Evolutionary conservation across 1,284 basidiomycete genomes (phyloP).

Genomic region (Thecaphora thlaspeos): DNA sequence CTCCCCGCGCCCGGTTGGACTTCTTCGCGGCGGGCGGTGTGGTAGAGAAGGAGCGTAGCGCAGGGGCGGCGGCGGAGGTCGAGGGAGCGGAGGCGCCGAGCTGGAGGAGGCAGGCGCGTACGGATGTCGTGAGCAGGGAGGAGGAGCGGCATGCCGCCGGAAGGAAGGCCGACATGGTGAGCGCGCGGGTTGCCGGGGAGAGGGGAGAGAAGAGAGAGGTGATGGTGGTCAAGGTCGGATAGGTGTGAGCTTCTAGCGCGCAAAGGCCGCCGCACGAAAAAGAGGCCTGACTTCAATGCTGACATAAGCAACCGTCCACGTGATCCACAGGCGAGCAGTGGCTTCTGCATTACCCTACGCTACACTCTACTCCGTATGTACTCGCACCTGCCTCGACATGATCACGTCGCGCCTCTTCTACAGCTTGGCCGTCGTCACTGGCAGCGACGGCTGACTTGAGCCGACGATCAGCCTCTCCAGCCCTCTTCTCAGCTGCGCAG

Average conservation of each 20-base stretch:
- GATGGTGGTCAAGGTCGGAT: too few relatives aligned
- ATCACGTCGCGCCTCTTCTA: not conserved
- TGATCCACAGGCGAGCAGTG: too few relatives aligned
- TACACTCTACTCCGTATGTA: too few relatives aligned
- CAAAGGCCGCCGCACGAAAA: too few relatives aligned
- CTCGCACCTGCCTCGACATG: too few relatives aligned
- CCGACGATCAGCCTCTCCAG: not conserved
- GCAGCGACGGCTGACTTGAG: too few relatives aligned
- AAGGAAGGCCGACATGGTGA: not conserved
- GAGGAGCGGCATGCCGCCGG: not conserved
- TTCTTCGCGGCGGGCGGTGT: conserved; percentile 26
- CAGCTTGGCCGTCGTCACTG: not conserved
- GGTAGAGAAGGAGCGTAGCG: conserved; percentile 22
- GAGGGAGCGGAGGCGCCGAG: not conserved
- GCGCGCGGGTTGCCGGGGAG: not conserved
- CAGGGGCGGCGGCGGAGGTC: not conserved
- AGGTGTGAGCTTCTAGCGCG: too few relatives aligned
- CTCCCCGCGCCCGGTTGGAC: conserved; percentile 37
- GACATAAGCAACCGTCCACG: too few relatives aligned
- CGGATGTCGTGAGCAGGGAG: not conserved
- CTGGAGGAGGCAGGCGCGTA: not conserved
- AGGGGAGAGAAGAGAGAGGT: too few relatives aligned
- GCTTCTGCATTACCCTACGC: too few relatives aligned
- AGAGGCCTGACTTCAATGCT: too few relatives aligned
- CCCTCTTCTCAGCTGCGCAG: not conserved